These are phyloP conservation scores for Meripilus lineatus DNA, from an alignment of 1,284 basidiomycete genomes.

Conservation along the genomic window DNA sequence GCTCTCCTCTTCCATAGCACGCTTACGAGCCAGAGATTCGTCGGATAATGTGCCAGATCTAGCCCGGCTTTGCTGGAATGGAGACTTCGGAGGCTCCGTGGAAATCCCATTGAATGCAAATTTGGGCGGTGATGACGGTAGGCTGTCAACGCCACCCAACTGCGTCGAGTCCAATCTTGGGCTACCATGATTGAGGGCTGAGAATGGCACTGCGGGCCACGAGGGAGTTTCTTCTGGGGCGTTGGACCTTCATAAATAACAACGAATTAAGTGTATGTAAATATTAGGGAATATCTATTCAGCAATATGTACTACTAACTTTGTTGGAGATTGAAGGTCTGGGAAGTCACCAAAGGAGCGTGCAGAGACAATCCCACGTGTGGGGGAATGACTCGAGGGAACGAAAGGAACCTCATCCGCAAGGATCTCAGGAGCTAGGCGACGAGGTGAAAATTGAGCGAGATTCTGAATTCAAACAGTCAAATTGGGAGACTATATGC, in stretches of 20 bases:
- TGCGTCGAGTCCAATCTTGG: too few relatives aligned
- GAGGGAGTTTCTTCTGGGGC: conserved; percentile 20
- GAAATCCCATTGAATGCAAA: conserved; percentile 66
- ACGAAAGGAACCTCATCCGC: conserved; percentile 36
- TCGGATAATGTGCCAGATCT: conserved; percentile 24
- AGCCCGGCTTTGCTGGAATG: conserved; percentile 29
- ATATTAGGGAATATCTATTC: too few relatives aligned
- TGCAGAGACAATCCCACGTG: too few relatives aligned
- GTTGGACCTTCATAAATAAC: conserved; percentile 15
- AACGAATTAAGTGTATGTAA: too few relatives aligned
- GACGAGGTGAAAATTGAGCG: conserved; percentile 64
- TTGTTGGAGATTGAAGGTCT: too few relatives aligned
- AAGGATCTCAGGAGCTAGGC: conserved; percentile 42
- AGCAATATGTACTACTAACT: too few relatives aligned
- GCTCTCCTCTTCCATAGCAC: conserved; percentile 45
- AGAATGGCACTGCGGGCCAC: conserved; percentile 36
- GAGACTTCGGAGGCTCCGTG: conserved; percentile 46
- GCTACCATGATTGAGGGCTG: conserved; percentile 24
- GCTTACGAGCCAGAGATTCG: conserved; percentile 50
- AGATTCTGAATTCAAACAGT: conserved; percentile 41
- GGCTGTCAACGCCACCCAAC: too few relatives aligned
- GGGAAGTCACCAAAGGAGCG: too few relatives aligned
- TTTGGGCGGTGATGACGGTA: conserved; percentile 51
- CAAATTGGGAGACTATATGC: background rate
- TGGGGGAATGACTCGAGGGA: too few relatives aligned